Evolutionary conservation across 108 stramenopile species (phyloP).

Genomic region (Fragilaria radians): DNA sequence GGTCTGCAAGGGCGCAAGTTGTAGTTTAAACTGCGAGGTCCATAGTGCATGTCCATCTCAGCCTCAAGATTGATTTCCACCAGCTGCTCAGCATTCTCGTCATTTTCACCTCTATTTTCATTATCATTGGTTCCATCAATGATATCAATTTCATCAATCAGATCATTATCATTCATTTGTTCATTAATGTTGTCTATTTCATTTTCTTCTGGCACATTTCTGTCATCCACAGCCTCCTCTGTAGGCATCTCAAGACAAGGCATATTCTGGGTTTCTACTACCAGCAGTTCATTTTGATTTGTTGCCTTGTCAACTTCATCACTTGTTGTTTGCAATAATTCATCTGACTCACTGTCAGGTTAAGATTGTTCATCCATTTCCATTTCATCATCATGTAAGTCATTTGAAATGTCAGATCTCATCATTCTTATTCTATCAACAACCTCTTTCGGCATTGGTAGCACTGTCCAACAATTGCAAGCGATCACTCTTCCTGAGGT

Average conservation of each 20-base stretch:
- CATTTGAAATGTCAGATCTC: not conserved
- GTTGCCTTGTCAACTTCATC: not conserved
- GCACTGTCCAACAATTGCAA: conserved; percentile 13
- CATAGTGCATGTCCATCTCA: not conserved
- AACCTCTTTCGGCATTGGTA: conserved; percentile 19
- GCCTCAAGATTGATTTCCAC: too few relatives aligned
- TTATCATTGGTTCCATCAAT: too few relatives aligned
- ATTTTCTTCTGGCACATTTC: too few relatives aligned
- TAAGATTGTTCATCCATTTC: not conserved
- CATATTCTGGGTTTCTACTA: not conserved
- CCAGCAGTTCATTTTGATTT: not conserved
- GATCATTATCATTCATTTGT: too few relatives aligned
- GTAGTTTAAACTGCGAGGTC: not conserved
- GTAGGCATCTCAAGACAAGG: too few relatives aligned
- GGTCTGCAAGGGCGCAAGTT: conserved; percentile 1
- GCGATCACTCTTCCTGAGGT: conserved; percentile 2
- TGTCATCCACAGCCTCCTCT: too few relatives aligned
- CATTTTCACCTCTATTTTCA: too few relatives aligned
- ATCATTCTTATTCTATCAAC: conserved; percentile 1
- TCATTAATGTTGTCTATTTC: too few relatives aligned
- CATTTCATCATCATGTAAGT: not conserved
- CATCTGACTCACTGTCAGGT: too few relatives aligned
- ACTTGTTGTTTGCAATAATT: too few relatives aligned
- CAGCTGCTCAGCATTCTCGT: too few relatives aligned
- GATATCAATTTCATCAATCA: too few relatives aligned